Conservation (phyloP, 306 rosid species). For the Alnus glutinosa region DNA sequence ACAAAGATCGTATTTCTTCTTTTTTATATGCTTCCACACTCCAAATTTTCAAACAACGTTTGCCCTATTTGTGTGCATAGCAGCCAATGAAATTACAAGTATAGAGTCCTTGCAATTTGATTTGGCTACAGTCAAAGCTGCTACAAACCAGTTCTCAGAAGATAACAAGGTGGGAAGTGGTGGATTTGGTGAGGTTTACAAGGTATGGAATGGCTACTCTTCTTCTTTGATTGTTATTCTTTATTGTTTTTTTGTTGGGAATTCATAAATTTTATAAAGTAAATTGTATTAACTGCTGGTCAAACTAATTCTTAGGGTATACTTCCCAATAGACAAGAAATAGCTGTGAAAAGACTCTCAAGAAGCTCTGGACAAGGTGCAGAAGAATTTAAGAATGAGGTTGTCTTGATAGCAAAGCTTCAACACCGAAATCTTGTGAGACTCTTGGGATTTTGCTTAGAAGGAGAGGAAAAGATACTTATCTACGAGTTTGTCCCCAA, state of each 20-base stretch:
- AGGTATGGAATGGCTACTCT: slow-evolving; percentile 3
- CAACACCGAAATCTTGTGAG: slow-evolving; percentile 39
- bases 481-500: slow-evolving; percentile 35
- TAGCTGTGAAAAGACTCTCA: slow-evolving; percentile 37
- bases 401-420: slow-evolving; percentile 32
- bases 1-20: too few relatives aligned
- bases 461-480: slow-evolving; percentile 34
- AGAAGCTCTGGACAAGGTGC: slow-evolving; percentile 29
- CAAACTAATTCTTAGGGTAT: slow-evolving; percentile 10
- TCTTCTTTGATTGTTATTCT: too few relatives aligned
- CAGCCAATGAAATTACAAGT: neutral
- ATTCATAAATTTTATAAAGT: too few relatives aligned
- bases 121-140: slow-evolving; percentile 21
- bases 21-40: neutral
- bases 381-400: slow-evolving; percentile 34
- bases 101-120: slow-evolving; percentile 14
- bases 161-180: slow-evolving; percentile 27
- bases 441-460: slow-evolving; percentile 39
- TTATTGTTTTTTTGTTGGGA: too few relatives aligned
- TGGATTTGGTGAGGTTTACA: slow-evolving; percentile 35
- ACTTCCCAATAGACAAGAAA: slow-evolving; percentile 24
- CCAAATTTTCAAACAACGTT: too few relatives aligned
- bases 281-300: neutral
- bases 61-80: too few relatives aligned
- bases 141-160: slow-evolving; percentile 27